phyloP scores from a whole-genome alignment of 176 grass and related monocot species.

The Cenchrus fungigraminus region DNA sequence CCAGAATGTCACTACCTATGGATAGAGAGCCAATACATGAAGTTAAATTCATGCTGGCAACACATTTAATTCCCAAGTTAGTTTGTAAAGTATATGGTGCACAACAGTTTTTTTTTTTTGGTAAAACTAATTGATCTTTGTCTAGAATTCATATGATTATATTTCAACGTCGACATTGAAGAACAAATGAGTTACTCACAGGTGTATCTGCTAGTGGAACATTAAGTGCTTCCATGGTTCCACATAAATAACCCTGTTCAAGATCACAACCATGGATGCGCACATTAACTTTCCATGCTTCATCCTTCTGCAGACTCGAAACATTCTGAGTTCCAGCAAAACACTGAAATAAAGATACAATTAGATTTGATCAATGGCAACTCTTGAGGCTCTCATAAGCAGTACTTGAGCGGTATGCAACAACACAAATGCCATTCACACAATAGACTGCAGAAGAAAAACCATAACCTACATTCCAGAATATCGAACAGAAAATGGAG shows the following conservation, averaged over 20 bases:
- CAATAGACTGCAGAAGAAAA: constrained; percentile 14
- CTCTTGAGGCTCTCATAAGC: neutral
- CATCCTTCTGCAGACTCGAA: constrained; percentile 88
- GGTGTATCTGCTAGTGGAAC: constrained; percentile 96
- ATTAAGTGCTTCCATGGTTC: constrained; percentile 97
- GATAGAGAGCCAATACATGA: constrained; percentile 39
- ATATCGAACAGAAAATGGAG: neutral
- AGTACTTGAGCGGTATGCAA: neutral
- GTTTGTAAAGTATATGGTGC: neutral
- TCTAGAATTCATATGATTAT: neutral
- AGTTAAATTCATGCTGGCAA: neutral
- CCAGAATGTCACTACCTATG: constrained; percentile 97
- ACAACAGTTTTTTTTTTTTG: constrained; percentile 17
- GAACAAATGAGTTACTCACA: constrained; percentile 55
- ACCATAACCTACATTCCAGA: neutral
- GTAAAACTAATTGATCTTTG: neutral
- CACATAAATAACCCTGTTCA: constrained; percentile 92
- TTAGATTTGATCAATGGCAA: constrained; percentile 1
- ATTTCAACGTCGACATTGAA: constrained; percentile 27
- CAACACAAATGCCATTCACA: neutral
- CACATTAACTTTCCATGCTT: constrained; percentile 99
- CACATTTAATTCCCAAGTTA: neutral
- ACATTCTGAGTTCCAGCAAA: constrained; percentile 98
- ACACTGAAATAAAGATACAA: constrained; percentile 58
- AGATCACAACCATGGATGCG: constrained; percentile 89